Base-by-base conservation (phyloP, 2,329 filamentous ascomycete genomes). In the Penicillium hesseltinei region DNA sequence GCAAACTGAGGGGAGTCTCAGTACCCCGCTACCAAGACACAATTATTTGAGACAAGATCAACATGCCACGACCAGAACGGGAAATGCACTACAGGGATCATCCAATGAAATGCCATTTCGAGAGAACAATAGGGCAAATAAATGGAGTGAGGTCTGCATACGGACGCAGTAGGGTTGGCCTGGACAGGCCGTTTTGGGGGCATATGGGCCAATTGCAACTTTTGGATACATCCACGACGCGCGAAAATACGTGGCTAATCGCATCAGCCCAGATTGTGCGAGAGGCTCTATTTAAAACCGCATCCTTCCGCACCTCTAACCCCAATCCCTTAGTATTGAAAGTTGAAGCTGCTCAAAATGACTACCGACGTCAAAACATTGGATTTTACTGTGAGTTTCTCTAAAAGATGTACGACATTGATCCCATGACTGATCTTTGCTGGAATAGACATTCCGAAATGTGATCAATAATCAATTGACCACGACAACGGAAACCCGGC, bases 391-490 rank as follows among this genome's bases (percentile, higher is more conserved):
- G 59, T 61, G 27, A 38, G 59, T 33, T 4, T 21, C 31, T 21
- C 13, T 11, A 5, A 33, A 31, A 4, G 3, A 1, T 11, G 4
- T 7, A 10, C 19, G 3, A 11, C 6, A 35, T n/a, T 9, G 11
- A 40, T 23, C 11, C 4, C 8, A 15, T 2, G 2, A 21, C 43
- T 56, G 5, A 56, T n/a, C 7, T 4, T 19, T 19, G 33, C 7
- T 7, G 10, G 6, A 25, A 8, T 19, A 76, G 60, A 80, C 74
- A 44, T 84, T 81, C 67, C 73, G 75, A 58, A 84, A 84, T 71
- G 74, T 82, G 54, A 78, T 84, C 61, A 76, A 82, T 60, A 81
- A 80, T 57, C 71, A 82, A 69, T 69, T 79, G 58, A 73, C 73
- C 19, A 68, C 74, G 19, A 80, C 79, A 1, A 62, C 72, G 27